Evolutionary conservation across 1,139 yeast genomes (phyloP).

Genomic region (Diutina sp.): DNA sequence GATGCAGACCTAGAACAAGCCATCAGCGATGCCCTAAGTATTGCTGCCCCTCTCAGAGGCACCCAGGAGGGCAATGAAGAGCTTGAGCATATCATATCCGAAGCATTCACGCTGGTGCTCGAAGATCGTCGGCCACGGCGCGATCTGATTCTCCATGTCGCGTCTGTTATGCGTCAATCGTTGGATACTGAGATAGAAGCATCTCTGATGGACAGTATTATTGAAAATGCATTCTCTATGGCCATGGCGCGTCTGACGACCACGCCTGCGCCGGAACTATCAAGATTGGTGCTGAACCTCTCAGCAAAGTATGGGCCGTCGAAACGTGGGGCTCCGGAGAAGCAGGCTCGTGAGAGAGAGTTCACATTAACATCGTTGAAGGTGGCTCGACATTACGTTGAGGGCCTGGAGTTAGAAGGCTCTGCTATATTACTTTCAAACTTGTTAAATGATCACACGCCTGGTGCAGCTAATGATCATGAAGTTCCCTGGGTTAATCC

Average conservation of each 20-base stretch:
- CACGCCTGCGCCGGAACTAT: background rate
- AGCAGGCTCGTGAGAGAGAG: background rate
- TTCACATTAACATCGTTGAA: background rate
- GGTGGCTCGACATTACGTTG: background rate
- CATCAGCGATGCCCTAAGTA: background rate
- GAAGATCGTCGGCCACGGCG: background rate
- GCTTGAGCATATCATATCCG: conserved; percentile 9
- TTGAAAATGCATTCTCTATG: background rate
- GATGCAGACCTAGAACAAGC: conserved; percentile 2
- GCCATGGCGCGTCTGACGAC: background rate
- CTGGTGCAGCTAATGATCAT: background rate
- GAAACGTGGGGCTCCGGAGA: background rate
- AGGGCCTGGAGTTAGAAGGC: background rate
- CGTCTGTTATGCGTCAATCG: conserved; percentile 1
- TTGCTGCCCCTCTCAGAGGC: background rate
- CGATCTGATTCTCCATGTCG: background rate
- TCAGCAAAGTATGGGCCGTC: background rate
- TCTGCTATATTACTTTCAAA: background rate
- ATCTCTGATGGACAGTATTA: background rate
- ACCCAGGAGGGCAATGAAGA: conserved; percentile 7
- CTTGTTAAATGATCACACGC: background rate
- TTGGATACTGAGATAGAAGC: conserved; percentile 7
- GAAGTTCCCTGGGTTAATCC: background rate
- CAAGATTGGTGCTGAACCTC: background rate
- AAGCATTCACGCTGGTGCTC: conserved; percentile 7